A percentile compares a stretch with the other conserved stretches of the same genome.
phyloP scores from a whole-genome alignment of 2,329 filamentous ascomycete species.

The Capronia americana region DNA sequence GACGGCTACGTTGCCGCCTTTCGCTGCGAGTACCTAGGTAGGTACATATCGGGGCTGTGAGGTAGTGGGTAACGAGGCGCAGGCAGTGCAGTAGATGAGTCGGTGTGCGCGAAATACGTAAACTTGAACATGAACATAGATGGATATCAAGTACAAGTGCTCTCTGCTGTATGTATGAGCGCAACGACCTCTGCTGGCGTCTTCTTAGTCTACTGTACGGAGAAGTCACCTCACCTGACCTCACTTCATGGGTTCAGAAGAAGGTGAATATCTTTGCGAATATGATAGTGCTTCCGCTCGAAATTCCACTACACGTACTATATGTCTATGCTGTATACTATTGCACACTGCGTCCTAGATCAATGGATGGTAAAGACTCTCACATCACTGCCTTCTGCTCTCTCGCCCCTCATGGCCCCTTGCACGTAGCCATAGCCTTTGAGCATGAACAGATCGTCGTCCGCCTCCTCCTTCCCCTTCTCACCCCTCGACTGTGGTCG shows the following conservation, averaged over 20 bases:
- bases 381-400: background rate
- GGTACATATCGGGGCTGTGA: background rate
- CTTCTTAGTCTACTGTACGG: background rate
- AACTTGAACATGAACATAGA: background rate
- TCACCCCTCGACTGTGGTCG: no score
- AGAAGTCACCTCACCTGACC: background rate
- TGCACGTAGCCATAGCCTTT: no score
- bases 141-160: background rate
- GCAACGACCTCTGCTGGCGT: no score
- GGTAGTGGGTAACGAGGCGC: background rate
- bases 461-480: no score
- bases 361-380: background rate
- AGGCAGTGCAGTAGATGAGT: background rate
- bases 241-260: no score
- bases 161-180: no score
- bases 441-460: no score
- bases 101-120: background rate
- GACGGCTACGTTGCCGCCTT: constrained; percentile 22
- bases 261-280: no score
- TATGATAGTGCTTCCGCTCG: background rate
- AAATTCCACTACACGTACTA: background rate
- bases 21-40: constrained; percentile 15
- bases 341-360: background rate
- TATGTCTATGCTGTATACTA: background rate
- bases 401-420: no score